A percentile compares a stretch with the other conserved stretches of the same genome.
Evolutionary conservation across 139 green algal genomes (phyloP).

Genomic region (Tetradesmus lagerheimii): DNA sequence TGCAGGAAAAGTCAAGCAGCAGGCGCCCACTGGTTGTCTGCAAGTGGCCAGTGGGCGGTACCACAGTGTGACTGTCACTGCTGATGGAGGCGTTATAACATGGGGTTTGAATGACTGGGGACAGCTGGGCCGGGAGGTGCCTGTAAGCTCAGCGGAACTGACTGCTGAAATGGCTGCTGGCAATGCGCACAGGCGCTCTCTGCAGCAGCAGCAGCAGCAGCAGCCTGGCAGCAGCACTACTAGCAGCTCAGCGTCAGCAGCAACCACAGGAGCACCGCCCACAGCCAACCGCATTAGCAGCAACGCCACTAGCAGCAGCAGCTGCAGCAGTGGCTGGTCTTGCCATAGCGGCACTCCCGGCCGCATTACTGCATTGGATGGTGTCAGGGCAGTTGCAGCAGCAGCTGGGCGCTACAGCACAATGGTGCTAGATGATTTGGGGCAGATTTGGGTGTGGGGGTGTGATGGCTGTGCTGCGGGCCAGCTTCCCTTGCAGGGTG

Average conservation of each 20-base stretch:
- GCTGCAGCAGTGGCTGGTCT: conserved; percentile 27
- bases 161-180: no score
- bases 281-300: neutral
- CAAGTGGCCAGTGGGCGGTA: conserved; percentile 55
- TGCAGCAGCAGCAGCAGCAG: conserved; percentile 2
- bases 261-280: neutral
- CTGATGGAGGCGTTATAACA: conserved; percentile 60
- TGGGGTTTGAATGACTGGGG: conserved; percentile 83
- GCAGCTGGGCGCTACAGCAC: conserved; percentile 68
- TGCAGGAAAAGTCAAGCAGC: neutral
- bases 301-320: neutral
- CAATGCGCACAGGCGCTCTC: neutral
- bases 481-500: conserved; percentile 22
- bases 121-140: conserved; percentile 67
- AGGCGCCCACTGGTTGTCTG: conserved; percentile 39
- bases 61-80: conserved; percentile 62
- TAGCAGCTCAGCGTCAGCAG: no score
- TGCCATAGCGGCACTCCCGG: conserved; percentile 18
- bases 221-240: neutral
- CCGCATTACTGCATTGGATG: neutral
- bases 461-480: conserved; percentile 59
- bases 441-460: conserved; percentile 58
- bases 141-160: neutral
- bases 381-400: conserved; percentile 47
- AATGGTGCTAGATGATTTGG: conserved; percentile 48